Percentiles rank a stretch among this genome's conserved stretches.
Evolutionary conservation across 805 yeast genomes (phyloP).

Genomic region (Monosporozyma aerobia): DNA sequence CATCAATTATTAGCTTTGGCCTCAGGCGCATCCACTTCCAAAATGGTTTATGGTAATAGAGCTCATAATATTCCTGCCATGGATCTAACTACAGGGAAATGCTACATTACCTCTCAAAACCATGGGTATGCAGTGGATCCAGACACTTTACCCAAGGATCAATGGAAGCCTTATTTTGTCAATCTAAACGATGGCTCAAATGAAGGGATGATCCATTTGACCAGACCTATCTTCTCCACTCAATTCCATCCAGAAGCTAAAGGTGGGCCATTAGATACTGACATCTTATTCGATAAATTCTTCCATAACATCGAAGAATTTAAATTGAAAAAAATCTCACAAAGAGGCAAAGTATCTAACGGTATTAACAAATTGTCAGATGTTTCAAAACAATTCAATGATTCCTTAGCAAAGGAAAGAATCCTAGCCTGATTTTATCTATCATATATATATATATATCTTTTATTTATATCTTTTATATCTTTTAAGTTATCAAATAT

Average conservation of each 20-base stretch:
- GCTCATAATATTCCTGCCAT: constrained; percentile 98
- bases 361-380: background rate
- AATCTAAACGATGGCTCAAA: constrained; percentile 93
- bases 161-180: constrained; percentile 77
- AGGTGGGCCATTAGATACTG: constrained; percentile 96
- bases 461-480: background rate
- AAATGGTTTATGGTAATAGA: constrained; percentile 95
- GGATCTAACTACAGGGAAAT: constrained; percentile 80
- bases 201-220: constrained; percentile 91
- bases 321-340: constrained; percentile 34
- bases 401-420: constrained; percentile 26
- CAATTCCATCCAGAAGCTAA: constrained; percentile 99
- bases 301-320: constrained; percentile 58
- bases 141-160: constrained; percentile 54
- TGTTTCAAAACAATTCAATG: constrained; percentile 16
- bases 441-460: background rate
- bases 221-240: constrained; percentile 87
- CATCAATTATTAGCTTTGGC: constrained; percentile 95
- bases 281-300: constrained; percentile 84
- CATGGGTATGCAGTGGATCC: constrained; percentile 97
- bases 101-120: constrained; percentile 97
- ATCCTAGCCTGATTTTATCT: constrained; percentile 12
- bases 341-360: constrained; percentile 16
- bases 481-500: background rate
- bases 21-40: constrained; percentile 84